phyloP scores from a whole-genome alignment of 2,329 filamentous ascomycete genomes.

The Exophiala spinifera region DNA sequence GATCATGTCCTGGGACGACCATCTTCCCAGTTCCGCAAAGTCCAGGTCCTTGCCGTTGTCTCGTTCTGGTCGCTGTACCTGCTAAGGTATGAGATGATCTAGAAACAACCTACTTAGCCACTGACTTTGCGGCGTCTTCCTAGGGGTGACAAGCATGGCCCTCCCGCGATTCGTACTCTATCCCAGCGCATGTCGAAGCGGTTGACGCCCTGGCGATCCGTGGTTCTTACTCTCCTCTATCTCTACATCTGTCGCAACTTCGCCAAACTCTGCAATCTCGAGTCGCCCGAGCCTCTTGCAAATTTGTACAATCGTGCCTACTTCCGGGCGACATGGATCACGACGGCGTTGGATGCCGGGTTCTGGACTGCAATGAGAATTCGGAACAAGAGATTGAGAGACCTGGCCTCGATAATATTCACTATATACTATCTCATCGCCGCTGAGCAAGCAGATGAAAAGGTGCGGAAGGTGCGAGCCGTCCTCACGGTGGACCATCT shows the following conservation, averaged over 20 bases:
- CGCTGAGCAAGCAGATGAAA: slow-evolving; percentile 92
- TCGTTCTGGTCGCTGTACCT: slow-evolving; percentile 89
- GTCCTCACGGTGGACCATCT: slow-evolving; percentile 87
- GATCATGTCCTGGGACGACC: slow-evolving; percentile 92
- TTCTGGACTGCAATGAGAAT: slow-evolving; percentile 99
- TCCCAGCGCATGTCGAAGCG: slow-evolving; percentile 68
- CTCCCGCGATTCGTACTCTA: slow-evolving; percentile 67
- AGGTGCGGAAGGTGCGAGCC: slow-evolving; percentile 84
- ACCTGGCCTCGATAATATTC: slow-evolving; percentile 79
- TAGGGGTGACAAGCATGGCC: slow-evolving; percentile 84
- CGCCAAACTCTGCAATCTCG: slow-evolving; percentile 83
- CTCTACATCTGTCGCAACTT: slow-evolving; percentile 92
- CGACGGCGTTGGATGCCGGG: slow-evolving; percentile 89
- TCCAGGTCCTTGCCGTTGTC: slow-evolving; percentile 87
- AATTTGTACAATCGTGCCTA: slow-evolving; percentile 91
- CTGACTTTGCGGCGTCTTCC: slow-evolving; percentile 18
- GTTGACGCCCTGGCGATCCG: slow-evolving; percentile 84
- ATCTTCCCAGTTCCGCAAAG: slow-evolving; percentile 84
- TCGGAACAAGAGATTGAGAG: slow-evolving; percentile 71
- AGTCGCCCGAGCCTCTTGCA: slow-evolving; percentile 87
- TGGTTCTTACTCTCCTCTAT: slow-evolving; percentile 83
- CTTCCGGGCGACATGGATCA: slow-evolving; percentile 94
- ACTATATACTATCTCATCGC: slow-evolving; percentile 87
- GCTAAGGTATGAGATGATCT: slow-evolving; percentile 56
- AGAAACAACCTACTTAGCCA: not conserved